A percentile compares a stretch with the other conserved stretches of the same genome.
Conservation (phyloP, 148 eudicot genomes). For the Arctostaphylos glauca region DNA sequence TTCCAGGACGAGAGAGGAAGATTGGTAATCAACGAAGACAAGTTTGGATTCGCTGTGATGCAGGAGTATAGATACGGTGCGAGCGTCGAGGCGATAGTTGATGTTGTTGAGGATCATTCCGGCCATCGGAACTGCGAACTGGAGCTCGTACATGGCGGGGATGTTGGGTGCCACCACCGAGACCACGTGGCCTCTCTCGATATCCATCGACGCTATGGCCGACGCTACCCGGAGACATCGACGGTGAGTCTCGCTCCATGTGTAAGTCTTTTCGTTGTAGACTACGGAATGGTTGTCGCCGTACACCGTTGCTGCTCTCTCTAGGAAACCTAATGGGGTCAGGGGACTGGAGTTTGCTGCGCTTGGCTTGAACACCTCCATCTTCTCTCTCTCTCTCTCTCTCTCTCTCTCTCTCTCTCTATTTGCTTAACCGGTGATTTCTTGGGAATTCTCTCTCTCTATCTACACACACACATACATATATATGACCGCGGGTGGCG, state of each 20-base stretch:
- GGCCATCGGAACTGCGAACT: constrained; percentile 45
- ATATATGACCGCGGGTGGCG: too few species aligned
- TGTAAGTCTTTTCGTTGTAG: constrained; percentile 43
- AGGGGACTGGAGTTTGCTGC: constrained; percentile 61
- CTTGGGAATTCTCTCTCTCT: too few species aligned
- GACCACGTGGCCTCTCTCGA: constrained; percentile 33
- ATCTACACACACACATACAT: too few species aligned
- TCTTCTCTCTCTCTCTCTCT: constrained; percentile 18
- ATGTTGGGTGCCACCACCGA: constrained; percentile 51
- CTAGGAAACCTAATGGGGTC: constrained; percentile 58
- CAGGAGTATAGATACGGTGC: constrained; percentile 37
- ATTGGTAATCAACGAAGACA: constrained; percentile 33
- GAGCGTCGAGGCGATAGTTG: constrained; percentile 45
- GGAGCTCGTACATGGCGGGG: constrained; percentile 54
- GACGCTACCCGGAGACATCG: constrained; percentile 63
- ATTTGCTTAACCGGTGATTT: too few species aligned
- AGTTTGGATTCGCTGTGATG: constrained; percentile 37
- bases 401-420: background rate
- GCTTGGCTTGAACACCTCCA: constrained; percentile 56
- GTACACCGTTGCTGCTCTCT: constrained; percentile 62
- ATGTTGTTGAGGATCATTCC: constrained; percentile 42
- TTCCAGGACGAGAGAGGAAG: constrained; percentile 22
- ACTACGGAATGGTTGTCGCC: constrained; percentile 57
- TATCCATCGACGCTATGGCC: constrained; percentile 26
- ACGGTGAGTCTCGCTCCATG: constrained; percentile 62